phyloP scores from a whole-genome alignment of 106 monocot species.

The Dioscorea zingiberensis region DNA sequence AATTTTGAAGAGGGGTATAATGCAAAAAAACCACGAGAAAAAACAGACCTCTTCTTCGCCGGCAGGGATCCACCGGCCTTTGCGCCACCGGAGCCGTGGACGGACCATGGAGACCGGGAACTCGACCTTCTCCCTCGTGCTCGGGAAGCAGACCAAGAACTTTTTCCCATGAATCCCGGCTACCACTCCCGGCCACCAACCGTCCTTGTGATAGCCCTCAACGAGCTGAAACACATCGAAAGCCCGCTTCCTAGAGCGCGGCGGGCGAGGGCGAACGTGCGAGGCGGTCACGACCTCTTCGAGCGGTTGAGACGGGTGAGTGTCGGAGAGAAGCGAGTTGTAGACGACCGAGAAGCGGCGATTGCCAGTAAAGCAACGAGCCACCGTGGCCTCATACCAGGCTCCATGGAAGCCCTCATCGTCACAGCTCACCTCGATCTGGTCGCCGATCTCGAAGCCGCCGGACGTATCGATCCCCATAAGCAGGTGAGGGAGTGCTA shows the following conservation, averaged over 20 bases:
- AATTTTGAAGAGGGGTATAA: no score
- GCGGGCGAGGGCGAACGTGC: conserved; percentile 15
- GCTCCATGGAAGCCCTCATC: conserved; percentile 24
- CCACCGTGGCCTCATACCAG: conserved; percentile 23
- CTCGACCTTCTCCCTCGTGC: conserved; percentile 8
- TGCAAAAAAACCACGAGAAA: no score
- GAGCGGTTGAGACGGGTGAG: conserved; percentile 6
- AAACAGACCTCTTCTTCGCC: not conserved
- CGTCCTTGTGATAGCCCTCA: conserved; percentile 21
- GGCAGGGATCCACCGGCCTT: not conserved
- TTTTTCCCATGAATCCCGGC: not conserved
- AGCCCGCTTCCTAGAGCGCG: not conserved
- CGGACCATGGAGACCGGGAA: conserved; percentile 7
- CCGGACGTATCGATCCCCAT: not conserved
- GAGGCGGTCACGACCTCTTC: conserved; percentile 6
- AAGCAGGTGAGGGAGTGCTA: not conserved
- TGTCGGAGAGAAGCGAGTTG: conserved; percentile 11
- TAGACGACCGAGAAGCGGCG: conserved; percentile 1
- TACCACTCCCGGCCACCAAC: conserved; percentile 24
- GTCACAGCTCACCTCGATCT: conserved; percentile 23
- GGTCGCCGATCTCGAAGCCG: not conserved
- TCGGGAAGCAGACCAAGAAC: conserved; percentile 11
- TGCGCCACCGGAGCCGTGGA: conserved; percentile 1
- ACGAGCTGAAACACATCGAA: conserved; percentile 7
- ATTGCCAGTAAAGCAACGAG: not conserved